Conservation (phyloP, 2,329 filamentous ascomycete species). For the Leptosphaerulina australis region DNA sequence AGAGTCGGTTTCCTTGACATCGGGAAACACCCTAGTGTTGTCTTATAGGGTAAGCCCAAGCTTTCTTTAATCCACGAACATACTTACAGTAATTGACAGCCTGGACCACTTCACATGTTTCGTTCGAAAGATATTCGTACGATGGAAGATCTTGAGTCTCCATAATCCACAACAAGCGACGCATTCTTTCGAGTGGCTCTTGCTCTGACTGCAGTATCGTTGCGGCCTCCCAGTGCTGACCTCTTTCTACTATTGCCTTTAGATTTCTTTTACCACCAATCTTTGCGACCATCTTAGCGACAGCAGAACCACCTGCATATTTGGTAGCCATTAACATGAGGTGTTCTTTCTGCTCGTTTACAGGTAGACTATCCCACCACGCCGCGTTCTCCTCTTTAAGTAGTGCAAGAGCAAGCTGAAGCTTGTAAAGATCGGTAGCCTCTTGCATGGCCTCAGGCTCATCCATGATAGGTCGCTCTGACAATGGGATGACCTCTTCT, state of each 20-base stretch:
- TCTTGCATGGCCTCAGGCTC: not conserved
- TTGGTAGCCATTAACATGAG: slow-evolving; percentile 2
- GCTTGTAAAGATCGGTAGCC: slow-evolving; percentile 5
- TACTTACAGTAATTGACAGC: slow-evolving; percentile 41
- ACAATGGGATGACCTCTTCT: not conserved
- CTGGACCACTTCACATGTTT: slow-evolving; percentile 39
- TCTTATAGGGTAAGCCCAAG: slow-evolving; percentile 23
- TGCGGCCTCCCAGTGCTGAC: slow-evolving; percentile 20
- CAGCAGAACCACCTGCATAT: not conserved
- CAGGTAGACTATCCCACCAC: slow-evolving; percentile 11
- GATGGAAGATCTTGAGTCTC: slow-evolving; percentile 27
- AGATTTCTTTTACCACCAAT: slow-evolving; percentile 22
- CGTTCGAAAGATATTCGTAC: slow-evolving; percentile 30
- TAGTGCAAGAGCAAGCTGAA: not conserved
- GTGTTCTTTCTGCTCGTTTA: slow-evolving; percentile 7
- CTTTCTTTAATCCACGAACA: not conserved
- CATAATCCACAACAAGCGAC: slow-evolving; percentile 25
- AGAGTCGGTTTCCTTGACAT: slow-evolving; percentile 19
- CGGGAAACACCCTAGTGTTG: slow-evolving; percentile 34
- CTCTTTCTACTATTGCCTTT: slow-evolving; percentile 22
- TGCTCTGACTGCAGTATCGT: slow-evolving; percentile 20
- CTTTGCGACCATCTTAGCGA: slow-evolving; percentile 15
- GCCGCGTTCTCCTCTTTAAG: slow-evolving; percentile 2
- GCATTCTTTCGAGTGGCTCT: slow-evolving; percentile 26
- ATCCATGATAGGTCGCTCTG: not conserved